Base-by-base conservation (phyloP, 2,329 filamentous ascomycete genomes). In the Teratosphaeriaceae sp. region DNA sequence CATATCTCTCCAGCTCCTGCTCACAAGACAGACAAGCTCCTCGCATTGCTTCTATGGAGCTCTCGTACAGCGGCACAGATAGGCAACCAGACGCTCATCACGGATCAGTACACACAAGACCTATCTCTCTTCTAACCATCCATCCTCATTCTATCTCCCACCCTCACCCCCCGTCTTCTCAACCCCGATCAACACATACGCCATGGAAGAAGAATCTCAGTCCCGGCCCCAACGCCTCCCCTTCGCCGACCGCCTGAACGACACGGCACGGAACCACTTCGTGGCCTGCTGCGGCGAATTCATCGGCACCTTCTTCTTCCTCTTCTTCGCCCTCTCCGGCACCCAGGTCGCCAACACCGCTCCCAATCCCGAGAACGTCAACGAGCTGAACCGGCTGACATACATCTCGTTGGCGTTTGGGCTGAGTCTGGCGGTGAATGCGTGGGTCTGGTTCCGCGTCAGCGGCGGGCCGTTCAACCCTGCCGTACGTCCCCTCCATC, bases 231-330 rank as follows among this genome's bases (percentile, higher is more conserved):
- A 70, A 9, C 56, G 58, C n/a, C 46, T 62, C 3, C 58, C 58
- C 2, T 52, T 58, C 42, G 42, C 47, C 30, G 42, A 51, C 31
- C 51, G 51, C 3, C 45, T 59, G 8, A 54, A 56, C 7, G 51
- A 57, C 26, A 47, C 43, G 15, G 44, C 56, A 23, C 49, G 57
- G 24, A 57, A 57, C 37, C 58, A 59, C 42, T 55, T 59, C 42
- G 49, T 61, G 9, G 58, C 59, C 18, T 49, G 55, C 37, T 47
- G 47, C 33, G 63, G 71, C 16, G 74, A 78, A 55, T 73, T 75
- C 19, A 62, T 73, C 11, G 74, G 74, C 22, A 78, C 73, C 0
- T 69, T 72, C 29, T 52, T 73, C 47, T 74, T 73, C 55, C 59
- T 74, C 15, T 71, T 72, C 57, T 70, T 71, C 46, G 65, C 69